Base-by-base conservation (phyloP, 1,139 yeast species). In the Dujonia santamariae region DNA sequence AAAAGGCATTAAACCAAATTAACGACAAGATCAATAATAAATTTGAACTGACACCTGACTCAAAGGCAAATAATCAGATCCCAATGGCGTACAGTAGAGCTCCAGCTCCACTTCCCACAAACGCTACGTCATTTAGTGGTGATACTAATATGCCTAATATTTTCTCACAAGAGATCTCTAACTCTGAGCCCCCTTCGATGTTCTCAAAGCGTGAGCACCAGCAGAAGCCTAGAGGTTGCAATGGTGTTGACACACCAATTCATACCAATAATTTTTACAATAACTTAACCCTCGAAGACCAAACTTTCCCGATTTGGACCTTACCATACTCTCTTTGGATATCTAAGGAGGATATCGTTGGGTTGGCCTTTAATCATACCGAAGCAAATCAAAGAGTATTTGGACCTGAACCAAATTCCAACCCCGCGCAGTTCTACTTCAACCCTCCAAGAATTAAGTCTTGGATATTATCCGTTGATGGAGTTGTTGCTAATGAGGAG, bases 231-330 rank as follows among this genome's bases (percentile, higher is more conserved):
- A 43, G 48, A 30, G 71, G 71, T 2, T 58, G 67, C 36, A 28
- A 40, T 1, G 42, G 26, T 35, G 46, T 40, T 1, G 26, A 42
- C 12, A 55, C 50, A 30, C 71, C 75, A 1, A 56, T 69, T 32
- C 75, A 69, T 37, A 69, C 75, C 18, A 69, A 69, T 40, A 68
- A 67, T 43, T 67, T 69, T 43, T 69, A 56, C 45, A 67, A 67
- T 40, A 69, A 69, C 39, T 48, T 69, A 39, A 51, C 69, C 1
- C 53, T 68, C 41, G 72, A 56, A 7, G 72, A 68, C 45, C 75
- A 69, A 46, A 63, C 69, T 1, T 64, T 55, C 43, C 75, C 75
- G 2, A 56, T 67, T 0, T 69, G 74, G 75, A 63, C 75, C 3
- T 62, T 62, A 22, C 75, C 75, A 2, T 68, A 69, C 42, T 67